Evolutionary conservation across 2,329 filamentous ascomycete genomes (phyloP).

Genomic region (Pezicula radicicola): DNA sequence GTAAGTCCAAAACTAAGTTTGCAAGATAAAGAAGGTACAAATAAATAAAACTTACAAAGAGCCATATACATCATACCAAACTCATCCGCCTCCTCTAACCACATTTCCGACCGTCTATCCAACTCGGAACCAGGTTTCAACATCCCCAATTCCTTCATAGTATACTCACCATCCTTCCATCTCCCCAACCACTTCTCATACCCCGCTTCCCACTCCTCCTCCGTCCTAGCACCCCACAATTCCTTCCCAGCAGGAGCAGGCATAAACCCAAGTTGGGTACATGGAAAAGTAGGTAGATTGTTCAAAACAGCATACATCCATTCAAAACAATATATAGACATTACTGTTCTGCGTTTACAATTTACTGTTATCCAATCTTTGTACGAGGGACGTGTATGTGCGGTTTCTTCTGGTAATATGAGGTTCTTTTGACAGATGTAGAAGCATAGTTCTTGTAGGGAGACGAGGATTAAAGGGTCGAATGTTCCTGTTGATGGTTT

Average conservation of each 20-base stretch:
- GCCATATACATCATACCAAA: slow-evolving; percentile 36
- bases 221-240: slow-evolving; percentile 33
- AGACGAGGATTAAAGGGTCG: slow-evolving; percentile 25
- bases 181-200: slow-evolving; percentile 32
- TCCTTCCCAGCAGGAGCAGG: slow-evolving; percentile 35
- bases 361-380: slow-evolving; percentile 46
- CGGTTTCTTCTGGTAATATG: slow-evolving; percentile 31
- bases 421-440: slow-evolving; percentile 31
- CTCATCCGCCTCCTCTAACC: slow-evolving; percentile 40
- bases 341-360: slow-evolving; percentile 45
- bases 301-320: slow-evolving; percentile 37
- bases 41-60: slow-evolving; percentile 24
- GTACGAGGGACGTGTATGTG: slow-evolving; percentile 30
- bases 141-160: slow-evolving; percentile 30
- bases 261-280: slow-evolving; percentile 33
- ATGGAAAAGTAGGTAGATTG: slow-evolving; percentile 30
- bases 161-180: slow-evolving; percentile 29
- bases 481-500: slow-evolving; percentile 17
- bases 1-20: no score
- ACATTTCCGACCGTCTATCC: slow-evolving; percentile 31
- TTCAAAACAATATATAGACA: slow-evolving; percentile 33
- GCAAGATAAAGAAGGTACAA: no score
- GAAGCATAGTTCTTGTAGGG: slow-evolving; percentile 28
- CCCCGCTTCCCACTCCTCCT: slow-evolving; percentile 29
- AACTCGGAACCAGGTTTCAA: slow-evolving; percentile 28